Percentiles rank a stretch among this genome's conserved stretches.
These are phyloP conservation scores for Populus alba DNA, from an alignment of 345 rosid genomes.

Conservation along the genomic window DNA sequence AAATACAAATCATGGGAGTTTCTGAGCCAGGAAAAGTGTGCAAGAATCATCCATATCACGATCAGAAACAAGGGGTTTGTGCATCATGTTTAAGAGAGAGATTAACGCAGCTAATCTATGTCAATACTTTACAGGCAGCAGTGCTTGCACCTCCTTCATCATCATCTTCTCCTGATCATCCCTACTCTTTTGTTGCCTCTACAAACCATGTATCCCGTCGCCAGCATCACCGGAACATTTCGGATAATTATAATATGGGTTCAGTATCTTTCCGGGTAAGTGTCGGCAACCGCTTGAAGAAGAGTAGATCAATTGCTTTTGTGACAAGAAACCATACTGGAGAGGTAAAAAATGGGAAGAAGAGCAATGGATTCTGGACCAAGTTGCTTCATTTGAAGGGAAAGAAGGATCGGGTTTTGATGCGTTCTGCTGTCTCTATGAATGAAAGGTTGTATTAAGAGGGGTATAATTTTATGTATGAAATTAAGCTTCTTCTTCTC, in stretches of 20 bases:
- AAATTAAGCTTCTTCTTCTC: background rate
- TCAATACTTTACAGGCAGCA: background rate
- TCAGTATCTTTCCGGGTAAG: slow-evolving; percentile 43
- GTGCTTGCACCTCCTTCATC: background rate
- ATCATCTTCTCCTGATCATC: slow-evolving; percentile 6
- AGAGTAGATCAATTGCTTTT: slow-evolving; percentile 71
- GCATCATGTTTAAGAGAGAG: slow-evolving; percentile 42
- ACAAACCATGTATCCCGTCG: slow-evolving; percentile 13
- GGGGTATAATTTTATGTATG: background rate
- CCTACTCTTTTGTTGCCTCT: slow-evolving; percentile 6
- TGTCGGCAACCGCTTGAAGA: slow-evolving; percentile 48
- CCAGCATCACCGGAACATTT: slow-evolving; percentile 38
- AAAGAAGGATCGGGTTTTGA: slow-evolving; percentile 33
- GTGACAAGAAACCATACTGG: slow-evolving; percentile 31
- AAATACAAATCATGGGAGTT: slow-evolving; percentile 17
- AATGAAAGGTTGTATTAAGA: slow-evolving; percentile 5
- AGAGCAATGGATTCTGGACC: slow-evolving; percentile 64
- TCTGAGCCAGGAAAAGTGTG: slow-evolving; percentile 25
- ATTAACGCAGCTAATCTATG: slow-evolving; percentile 14
- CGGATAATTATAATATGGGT: slow-evolving; percentile 28
- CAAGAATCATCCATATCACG: slow-evolving; percentile 32
- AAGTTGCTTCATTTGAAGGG: slow-evolving; percentile 55
- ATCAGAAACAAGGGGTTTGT: slow-evolving; percentile 40
- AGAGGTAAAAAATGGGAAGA: slow-evolving; percentile 32
- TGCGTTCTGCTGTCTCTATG: slow-evolving; percentile 17